Evolutionary conservation across 2,329 filamentous ascomycete species (phyloP).

Genomic region (Zalaria obscura): DNA sequence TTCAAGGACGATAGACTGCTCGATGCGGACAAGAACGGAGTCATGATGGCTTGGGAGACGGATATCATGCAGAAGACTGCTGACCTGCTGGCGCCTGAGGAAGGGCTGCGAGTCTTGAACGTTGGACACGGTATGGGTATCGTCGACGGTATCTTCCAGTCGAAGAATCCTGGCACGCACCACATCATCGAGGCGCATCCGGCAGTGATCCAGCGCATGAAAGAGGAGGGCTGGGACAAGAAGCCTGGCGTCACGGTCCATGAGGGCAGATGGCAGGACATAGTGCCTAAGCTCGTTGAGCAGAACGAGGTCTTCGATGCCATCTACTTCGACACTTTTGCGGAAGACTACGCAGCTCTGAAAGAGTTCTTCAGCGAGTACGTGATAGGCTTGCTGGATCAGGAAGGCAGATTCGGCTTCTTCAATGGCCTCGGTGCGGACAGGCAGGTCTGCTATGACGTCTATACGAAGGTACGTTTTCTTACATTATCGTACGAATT

Average conservation of each 20-base stretch:
- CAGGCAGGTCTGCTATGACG: conserved; percentile 84
- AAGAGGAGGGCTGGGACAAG: conserved; percentile 31
- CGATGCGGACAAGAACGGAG: conserved; percentile 34
- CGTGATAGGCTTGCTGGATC: conserved; percentile 64
- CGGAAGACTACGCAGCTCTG: conserved; percentile 79
- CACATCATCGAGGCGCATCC: conserved; percentile 40
- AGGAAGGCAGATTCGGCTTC: conserved; percentile 42
- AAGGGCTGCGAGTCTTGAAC: conserved; percentile 32
- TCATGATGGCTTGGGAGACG: conserved; percentile 41
- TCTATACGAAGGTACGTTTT: conserved; percentile 58
- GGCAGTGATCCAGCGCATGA: conserved; percentile 30
- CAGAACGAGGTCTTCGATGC: conserved; percentile 30
- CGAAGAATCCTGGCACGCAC: conserved; percentile 27
- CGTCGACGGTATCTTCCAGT: conserved; percentile 32
- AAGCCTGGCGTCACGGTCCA: conserved; percentile 34
- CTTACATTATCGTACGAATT: background rate
- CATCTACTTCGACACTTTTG: conserved; percentile 95
- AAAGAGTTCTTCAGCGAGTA: conserved; percentile 79
- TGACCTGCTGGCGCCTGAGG: conserved; percentile 23
- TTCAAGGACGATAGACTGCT: conserved; percentile 33
- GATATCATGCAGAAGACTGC: conserved; percentile 33
- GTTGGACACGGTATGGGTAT: conserved; percentile 39
- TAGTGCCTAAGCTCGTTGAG: conserved; percentile 29
- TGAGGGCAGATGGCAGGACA: conserved; percentile 35
- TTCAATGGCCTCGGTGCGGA: conserved; percentile 78